Evolutionary conservation across 2,329 filamentous ascomycete genomes (phyloP), one percentile per base, ranked within the genome.

Genomic region (Xylariaceae sp.): DNA sequence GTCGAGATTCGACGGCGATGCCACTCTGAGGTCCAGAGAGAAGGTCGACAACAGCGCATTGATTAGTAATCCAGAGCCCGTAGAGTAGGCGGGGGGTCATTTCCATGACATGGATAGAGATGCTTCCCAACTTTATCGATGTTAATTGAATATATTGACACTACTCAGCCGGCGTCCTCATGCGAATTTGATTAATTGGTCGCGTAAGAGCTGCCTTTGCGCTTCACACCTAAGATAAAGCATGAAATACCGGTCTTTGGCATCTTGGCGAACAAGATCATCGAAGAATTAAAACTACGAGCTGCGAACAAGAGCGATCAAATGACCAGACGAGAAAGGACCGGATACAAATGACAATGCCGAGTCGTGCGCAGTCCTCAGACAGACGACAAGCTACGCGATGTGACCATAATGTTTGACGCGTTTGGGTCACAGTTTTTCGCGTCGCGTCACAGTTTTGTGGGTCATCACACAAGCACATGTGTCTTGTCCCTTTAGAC

Each of bases 181-280:
- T 48, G 45, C 35, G 51, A 48, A 11, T 50, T 51, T 14, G 53
- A 53, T 33, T 56, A 48, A 10, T 43, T 56, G 6, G 48, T 56
- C 3, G 53, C 51, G 10, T 45, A 49, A 6, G 48, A 56, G 33
- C 32, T 56, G 22, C 53, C 48, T 2, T 49, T 47, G 48, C 53
- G 47, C 45, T 48, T 56, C 27, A 11, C 49, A 1, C 51, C 51
- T 30, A 44, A 53, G 39, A 51, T 53, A 12, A 38, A 42, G 12
- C 41, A 45, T 11, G 50, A 53, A 18, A 42, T 55, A 5, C 47
- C 52, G 14, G 53, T 51, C 14, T 53, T 51, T 35, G 27, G 40
- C 17, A 53, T 55, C 27, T 39, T 55, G 31, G 45, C 43, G 17
- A 51, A 51, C 32, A 31, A 45, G 31, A 38, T 11, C 32, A 50